These are phyloP conservation scores for Litchi chinensis DNA, from an alignment of 345 rosid genomes.

Conservation along the genomic window DNA sequence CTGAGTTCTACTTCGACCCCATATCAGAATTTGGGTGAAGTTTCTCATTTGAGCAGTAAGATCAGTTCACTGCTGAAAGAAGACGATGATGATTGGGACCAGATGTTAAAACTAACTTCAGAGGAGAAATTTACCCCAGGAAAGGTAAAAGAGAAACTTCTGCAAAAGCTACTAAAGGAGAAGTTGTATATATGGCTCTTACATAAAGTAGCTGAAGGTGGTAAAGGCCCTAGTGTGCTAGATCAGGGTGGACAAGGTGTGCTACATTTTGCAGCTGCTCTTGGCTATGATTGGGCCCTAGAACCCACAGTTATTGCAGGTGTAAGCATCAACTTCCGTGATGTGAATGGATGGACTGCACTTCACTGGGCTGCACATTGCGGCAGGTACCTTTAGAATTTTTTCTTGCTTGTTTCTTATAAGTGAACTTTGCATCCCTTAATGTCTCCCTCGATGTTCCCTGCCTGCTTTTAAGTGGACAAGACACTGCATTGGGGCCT, in stretches of 20 bases:
- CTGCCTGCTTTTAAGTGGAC: conserved; percentile 1
- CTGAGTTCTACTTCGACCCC: conserved; percentile 34
- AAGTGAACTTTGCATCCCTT: neutral
- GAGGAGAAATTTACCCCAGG: conserved; percentile 43
- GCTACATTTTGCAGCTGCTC: conserved; percentile 91
- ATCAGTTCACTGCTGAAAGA: conserved; percentile 66
- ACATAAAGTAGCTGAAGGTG: conserved; percentile 71
- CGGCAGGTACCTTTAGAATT: conserved; percentile 62
- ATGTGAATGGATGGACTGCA: conserved; percentile 96
- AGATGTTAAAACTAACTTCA: conserved; percentile 43
- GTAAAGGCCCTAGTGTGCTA: conserved; percentile 83
- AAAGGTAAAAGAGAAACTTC: conserved; percentile 49
- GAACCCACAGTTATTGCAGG: conserved; percentile 81
- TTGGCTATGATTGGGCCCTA: conserved; percentile 95
- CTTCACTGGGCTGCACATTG: conserved; percentile 98
- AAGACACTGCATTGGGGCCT: neutral
- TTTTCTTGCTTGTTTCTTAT: conserved; percentile 4
- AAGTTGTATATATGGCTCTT: conserved; percentile 80
- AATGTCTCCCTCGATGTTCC: neutral
- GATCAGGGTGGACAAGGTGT: conserved; percentile 94
- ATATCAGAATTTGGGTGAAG: conserved; percentile 28
- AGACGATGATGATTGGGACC: conserved; percentile 60
- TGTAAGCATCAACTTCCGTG: conserved; percentile 87
- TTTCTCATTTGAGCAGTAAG: conserved; percentile 56
- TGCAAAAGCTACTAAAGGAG: conserved; percentile 76